Evolutionary conservation across 2,329 filamentous ascomycete genomes (phyloP).

Genomic region (Scorias spongiosa): DNA sequence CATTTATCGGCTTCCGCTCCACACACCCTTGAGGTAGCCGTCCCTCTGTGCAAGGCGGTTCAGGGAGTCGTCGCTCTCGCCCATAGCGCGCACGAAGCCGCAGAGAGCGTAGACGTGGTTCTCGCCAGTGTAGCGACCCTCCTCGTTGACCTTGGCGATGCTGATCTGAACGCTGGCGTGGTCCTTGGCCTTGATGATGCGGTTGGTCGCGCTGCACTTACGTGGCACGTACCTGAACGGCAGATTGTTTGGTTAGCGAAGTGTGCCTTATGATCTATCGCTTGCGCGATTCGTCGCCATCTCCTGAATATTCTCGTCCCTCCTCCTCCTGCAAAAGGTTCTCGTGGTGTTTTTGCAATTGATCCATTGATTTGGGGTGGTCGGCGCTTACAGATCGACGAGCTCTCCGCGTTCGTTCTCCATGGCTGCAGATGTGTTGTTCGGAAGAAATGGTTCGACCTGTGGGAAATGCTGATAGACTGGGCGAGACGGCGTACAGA

Average conservation of each 20-base stretch:
- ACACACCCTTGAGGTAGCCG: conserved; percentile 93
- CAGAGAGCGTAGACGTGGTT: conserved; percentile 95
- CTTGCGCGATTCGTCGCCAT: no score
- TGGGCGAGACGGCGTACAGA: background rate
- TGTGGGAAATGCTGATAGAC: no score
- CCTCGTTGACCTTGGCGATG: conserved; percentile 97
- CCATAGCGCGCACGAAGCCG: conserved; percentile 95
- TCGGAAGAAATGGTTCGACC: background rate
- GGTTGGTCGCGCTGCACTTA: conserved; percentile 98
- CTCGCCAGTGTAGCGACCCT: conserved; percentile 90
- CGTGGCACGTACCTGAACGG: conserved; percentile 75
- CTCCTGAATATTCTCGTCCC: background rate
- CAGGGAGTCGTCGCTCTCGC: conserved; percentile 91
- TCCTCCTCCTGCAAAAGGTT: background rate
- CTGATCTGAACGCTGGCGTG: conserved; percentile 97
- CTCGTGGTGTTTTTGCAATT: no score
- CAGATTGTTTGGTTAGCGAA: conserved; percentile 12
- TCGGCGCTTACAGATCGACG: conserved; percentile 76
- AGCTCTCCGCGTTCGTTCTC: conserved; percentile 99
- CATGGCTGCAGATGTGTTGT: conserved; percentile 46
- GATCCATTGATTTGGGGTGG: background rate
- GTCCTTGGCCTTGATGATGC: conserved; percentile 99
- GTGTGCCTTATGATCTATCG: conserved; percentile 8
- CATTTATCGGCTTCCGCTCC: conserved; percentile 53
- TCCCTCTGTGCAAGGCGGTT: conserved; percentile 94